Percentiles rank a stretch among this genome's conserved stretches.
Evolutionary conservation across 1,139 yeast genomes (phyloP).

Genomic region (Pichia sp.): DNA sequence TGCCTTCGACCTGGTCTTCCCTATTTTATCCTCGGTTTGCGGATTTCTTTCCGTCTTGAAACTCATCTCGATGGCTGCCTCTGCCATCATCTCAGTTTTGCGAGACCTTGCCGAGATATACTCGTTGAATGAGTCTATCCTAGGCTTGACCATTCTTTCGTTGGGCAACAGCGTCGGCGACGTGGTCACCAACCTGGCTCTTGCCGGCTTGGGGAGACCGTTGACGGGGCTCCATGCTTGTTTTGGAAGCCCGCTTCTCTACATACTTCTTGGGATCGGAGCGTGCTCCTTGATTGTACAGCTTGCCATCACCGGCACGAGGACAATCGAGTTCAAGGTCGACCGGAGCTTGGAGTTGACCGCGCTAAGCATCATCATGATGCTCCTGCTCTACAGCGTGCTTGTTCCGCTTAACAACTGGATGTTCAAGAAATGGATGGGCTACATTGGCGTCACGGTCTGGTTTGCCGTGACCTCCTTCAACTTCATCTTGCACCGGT

Average conservation of each 20-base stretch:
- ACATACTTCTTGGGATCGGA: conserved; percentile 44
- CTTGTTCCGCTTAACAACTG: conserved; percentile 40
- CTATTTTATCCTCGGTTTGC: conserved; percentile 18
- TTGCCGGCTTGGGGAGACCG: conserved; percentile 52
- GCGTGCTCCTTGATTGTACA: conserved; percentile 38
- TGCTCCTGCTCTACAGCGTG: conserved; percentile 27
- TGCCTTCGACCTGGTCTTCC: conserved; percentile 11
- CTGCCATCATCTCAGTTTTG: conserved; percentile 27
- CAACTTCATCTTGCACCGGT: conserved; percentile 13
- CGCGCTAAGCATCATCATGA: conserved; percentile 34
- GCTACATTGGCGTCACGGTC: conserved; percentile 29
- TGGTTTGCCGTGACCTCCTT: conserved; percentile 31
- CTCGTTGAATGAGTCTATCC: conserved; percentile 29
- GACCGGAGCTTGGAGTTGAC: conserved; percentile 33
- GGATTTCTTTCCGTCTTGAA: conserved; percentile 29
- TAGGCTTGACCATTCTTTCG: conserved; percentile 50
- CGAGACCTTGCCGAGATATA: conserved; percentile 30
- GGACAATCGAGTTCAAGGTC: conserved; percentile 25
- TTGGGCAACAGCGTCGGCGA: conserved; percentile 57
- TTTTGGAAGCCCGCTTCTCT: conserved; percentile 52
- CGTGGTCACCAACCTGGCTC: conserved; percentile 48
- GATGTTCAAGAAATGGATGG: conserved; percentile 40
- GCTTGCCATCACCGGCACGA: conserved; percentile 11
- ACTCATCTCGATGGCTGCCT: conserved; percentile 28
- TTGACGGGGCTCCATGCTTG: conserved; percentile 56